A percentile compares a stretch with the other conserved stretches of the same genome.
Conservation (phyloP, 2,329 filamentous ascomycete species). For the Apiospora malaysiana region DNA sequence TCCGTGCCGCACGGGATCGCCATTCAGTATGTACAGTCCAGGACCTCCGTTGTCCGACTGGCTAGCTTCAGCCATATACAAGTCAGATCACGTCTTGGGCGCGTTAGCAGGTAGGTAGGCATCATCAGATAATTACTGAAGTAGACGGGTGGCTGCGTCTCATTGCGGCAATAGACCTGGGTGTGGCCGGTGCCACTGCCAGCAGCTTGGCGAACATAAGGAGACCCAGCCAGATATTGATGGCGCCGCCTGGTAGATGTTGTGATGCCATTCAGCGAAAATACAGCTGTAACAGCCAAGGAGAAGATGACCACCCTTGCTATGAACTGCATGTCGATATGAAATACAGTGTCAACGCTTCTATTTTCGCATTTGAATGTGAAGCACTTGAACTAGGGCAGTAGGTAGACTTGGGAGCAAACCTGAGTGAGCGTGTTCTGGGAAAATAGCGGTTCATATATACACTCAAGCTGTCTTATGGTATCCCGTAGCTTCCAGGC, state of each 20-base stretch:
- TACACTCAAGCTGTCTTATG: background rate
- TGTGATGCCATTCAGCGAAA: background rate
- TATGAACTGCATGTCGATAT: background rate
- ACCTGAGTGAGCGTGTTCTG: background rate
- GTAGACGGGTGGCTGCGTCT: conserved; percentile 28
- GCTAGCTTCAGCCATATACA: conserved; percentile 22
- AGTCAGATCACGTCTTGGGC: background rate
- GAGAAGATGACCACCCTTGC: background rate
- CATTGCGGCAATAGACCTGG: conserved; percentile 30
- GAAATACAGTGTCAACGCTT: background rate
- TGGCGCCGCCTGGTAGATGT: background rate
- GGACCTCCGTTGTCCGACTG: conserved; percentile 29
- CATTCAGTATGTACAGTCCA: conserved; percentile 30
- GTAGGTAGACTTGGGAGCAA: too few relatives aligned
- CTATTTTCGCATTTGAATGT: background rate
- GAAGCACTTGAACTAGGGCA: background rate
- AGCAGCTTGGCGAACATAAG: conserved; percentile 3
- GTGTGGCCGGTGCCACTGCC: conserved; percentile 26
- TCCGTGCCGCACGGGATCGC: conserved; percentile 27
- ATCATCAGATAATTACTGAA: conserved; percentile 25
- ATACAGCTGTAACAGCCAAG: background rate
- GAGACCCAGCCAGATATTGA: background rate
- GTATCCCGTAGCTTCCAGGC: background rate
- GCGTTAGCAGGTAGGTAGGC: background rate
- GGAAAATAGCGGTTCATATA: background rate